Evolutionary conservation across 2,329 filamentous ascomycete species (phyloP).

Genomic region (Calonectria hongkongensis): DNA sequence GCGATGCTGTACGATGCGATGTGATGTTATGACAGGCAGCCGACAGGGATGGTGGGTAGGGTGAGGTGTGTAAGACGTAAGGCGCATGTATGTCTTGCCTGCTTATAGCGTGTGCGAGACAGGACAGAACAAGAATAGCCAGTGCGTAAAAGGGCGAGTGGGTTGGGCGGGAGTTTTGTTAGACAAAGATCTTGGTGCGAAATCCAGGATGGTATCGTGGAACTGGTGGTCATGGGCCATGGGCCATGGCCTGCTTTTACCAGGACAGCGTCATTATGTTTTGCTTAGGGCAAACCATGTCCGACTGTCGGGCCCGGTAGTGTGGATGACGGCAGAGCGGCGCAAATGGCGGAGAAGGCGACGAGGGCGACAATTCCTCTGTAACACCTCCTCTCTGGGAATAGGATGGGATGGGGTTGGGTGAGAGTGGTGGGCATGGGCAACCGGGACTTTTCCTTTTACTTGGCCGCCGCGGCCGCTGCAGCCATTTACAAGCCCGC

Average conservation of each 20-base stretch:
- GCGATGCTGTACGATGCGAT: constrained; percentile 45
- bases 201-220: constrained; percentile 38
- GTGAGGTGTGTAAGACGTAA: constrained; percentile 27
- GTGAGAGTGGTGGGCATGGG: constrained; percentile 6
- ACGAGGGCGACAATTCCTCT: constrained; percentile 20
- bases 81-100: constrained; percentile 34
- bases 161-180: constrained; percentile 25
- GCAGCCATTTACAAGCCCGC: constrained; percentile 35
- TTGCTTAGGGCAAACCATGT: constrained; percentile 35
- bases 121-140: constrained; percentile 25
- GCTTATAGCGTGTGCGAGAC: constrained; percentile 19
- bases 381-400: constrained; percentile 29
- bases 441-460: constrained; percentile 23
- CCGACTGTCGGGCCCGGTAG: constrained; percentile 40
- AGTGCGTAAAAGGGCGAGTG: constrained; percentile 24
- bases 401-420: constrained; percentile 14
- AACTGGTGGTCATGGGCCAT: constrained; percentile 34
- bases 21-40: constrained; percentile 45
- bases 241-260: constrained; percentile 40
- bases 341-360: constrained; percentile 37
- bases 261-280: constrained; percentile 39
- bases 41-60: constrained; percentile 25
- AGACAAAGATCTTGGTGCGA: constrained; percentile 34
- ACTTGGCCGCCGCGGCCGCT: constrained; percentile 30
- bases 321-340: constrained; percentile 34